Evolutionary conservation across 192 early-diverging fungal species (phyloP), one percentile per base, ranked within the genome.

Genomic region (Paraglomus brasilianum): DNA sequence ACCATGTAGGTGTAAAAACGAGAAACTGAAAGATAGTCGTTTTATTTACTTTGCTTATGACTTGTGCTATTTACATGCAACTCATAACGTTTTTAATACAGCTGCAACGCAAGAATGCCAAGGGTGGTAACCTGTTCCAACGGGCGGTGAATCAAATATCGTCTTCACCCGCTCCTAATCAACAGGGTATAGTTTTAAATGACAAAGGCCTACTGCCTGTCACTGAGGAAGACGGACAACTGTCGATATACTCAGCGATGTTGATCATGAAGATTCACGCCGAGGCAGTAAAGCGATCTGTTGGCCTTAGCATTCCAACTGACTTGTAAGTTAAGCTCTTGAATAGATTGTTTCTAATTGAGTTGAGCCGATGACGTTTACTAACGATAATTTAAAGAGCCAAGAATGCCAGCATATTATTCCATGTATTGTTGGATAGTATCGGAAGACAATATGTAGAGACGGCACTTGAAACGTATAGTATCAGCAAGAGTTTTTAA

Each of bases 401-500:
- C 7, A 83, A 85, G 19, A 82, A 89, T 51, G 85, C 87, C 1
- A 80, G 83, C 5, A 73, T 73, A 6, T 76, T 97, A 19, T 96
- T 92, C 72, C 83, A 83, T 52, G 77, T 90, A 17, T 76, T 98
- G 17, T 78, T 94, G 10, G 84, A 95, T 17, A 85, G 84, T 40
- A 77, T 94, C n/a, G 94, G 93, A 57, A 81, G 84, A 49, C 83
- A 87, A 65, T 98, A 95, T 68, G 70, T 98, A 53, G 88, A 93
- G 53, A 85, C 83, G 7, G 91, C 92, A 10, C 72, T 97, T 46
- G 95, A 98, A 36, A 78, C 80, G 80, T 85, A 82, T 71, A 74
- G n/a, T n/a, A n/a, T n/a, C n/a, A n/a, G n/a, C n/a, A n/a, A n/a
- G n/a, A 52, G 43, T 67, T 42, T 11, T 72, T 42, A 4, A 24